Percentiles rank a stretch among this genome's conserved stretches.
Evolutionary conservation across 2,329 filamentous ascomycete species (phyloP).

Genomic region (Aspergillus pseudotamarii): DNA sequence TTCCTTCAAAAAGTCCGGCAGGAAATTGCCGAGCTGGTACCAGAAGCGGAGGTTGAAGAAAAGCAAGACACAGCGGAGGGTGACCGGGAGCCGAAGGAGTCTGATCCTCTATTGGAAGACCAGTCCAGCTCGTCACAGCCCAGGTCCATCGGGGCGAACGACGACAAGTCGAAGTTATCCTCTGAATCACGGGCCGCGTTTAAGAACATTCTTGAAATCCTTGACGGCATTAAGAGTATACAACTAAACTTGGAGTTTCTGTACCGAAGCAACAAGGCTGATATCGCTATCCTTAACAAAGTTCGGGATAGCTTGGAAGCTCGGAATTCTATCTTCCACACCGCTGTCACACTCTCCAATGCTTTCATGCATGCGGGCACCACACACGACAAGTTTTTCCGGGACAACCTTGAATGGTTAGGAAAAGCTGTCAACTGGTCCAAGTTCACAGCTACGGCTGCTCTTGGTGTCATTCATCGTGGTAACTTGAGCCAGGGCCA

Average conservation of each 20-base stretch:
- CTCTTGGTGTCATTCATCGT: conserved; percentile 92
- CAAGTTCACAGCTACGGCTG: conserved; percentile 96
- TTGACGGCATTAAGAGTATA: conserved; percentile 91
- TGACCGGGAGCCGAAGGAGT: conserved; percentile 58
- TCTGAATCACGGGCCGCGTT: conserved; percentile 59
- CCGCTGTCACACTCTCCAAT: conserved; percentile 94
- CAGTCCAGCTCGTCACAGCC: conserved; percentile 39
- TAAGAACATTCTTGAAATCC: conserved; percentile 61
- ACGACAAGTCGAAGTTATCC: conserved; percentile 46
- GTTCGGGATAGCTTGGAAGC: conserved; percentile 93
- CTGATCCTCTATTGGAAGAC: conserved; percentile 61
- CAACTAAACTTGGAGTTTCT: conserved; percentile 95
- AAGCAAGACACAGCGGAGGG: conserved; percentile 44
- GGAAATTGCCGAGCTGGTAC: conserved; percentile 65
- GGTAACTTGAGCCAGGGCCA: conserved; percentile 92
- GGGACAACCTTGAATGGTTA: conserved; percentile 96
- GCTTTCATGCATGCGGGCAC: conserved; percentile 99
- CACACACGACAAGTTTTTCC: conserved; percentile 97
- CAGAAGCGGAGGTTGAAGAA: conserved; percentile 44
- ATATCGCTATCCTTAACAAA: conserved; percentile 91
- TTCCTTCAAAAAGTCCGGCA: conserved; percentile 89
- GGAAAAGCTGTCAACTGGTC: conserved; percentile 99
- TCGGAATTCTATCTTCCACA: conserved; percentile 97
- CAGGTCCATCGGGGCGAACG: conserved; percentile 43
- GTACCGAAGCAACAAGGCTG: conserved; percentile 91